Base-by-base conservation (phyloP, 176 grass and related monocot genomes). In the Bonia amplexicaulis region DNA sequence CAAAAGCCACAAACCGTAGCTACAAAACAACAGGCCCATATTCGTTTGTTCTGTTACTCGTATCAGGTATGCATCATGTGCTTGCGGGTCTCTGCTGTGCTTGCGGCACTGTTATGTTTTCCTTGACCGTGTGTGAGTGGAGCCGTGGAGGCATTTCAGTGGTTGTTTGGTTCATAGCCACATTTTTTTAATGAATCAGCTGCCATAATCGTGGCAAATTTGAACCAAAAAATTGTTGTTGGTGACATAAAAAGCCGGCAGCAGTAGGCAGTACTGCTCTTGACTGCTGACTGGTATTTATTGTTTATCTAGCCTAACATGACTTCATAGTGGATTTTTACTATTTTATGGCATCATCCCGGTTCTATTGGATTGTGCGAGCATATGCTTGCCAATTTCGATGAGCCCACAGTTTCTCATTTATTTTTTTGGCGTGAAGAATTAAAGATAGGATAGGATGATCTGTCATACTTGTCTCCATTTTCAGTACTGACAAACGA, bases 401-500 rank as follows among this genome's bases (percentile, higher is more conserved):
- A 61, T 48, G 54, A 46, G 57, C 17, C 60, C 19, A 57, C 12
- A 54, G 17, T 6, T 57, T 57, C 1, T 4, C 29, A 76, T 55
- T 40, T 11, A 16, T 47, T 15, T 83, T 15, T 35, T 27, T 6
- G n/a, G n/a, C 17, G 2, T 25, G 6, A 6, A 60, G 52, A 55
- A 78, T 55, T 63, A 57, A 33, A 82, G 19, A 58, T 31, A 25
- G 2, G 20, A 68, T 22, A 73, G 31, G 74, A 61, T 87, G 68
- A 48, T 31, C 60, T 66, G n/a, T n/a, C 59, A 73, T 33, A 25
- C 68, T 75, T 39, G 80, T 74, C 80, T 68, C 46, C 40, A 20
- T 84, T 74, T 79, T 41, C 61, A 14, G 39, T 80, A 61, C 76
- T 48, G 54, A 76, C 85, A 70, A 84, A 76, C 45, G 47, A 84